Evolutionary conservation across 495 filamentous ascomycete genomes (phyloP).

Genomic region (Lophiotrema nucula): DNA sequence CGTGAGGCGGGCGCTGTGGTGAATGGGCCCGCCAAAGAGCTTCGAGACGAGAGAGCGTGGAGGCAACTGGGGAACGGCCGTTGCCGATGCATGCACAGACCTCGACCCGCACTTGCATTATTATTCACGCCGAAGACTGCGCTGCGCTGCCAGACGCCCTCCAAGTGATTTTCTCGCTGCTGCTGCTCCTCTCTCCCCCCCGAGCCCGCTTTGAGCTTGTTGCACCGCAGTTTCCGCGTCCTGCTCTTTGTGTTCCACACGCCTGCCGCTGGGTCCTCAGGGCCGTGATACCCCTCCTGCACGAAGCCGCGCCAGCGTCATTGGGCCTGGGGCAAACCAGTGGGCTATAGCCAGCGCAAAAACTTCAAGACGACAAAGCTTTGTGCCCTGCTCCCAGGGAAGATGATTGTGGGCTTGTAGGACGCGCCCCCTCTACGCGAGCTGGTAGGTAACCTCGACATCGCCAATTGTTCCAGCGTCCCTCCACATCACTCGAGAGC

Average conservation of each 20-base stretch:
- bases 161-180: not conserved
- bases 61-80: too few species aligned
- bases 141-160: too few species aligned
- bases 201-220: conserved; percentile 7
- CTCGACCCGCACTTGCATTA: too few species aligned
- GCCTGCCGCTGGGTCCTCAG: not conserved
- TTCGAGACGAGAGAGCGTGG: too few species aligned
- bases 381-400: not conserved
- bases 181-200: not conserved
- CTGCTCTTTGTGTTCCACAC: conserved; percentile 3
- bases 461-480: conserved; percentile 17
- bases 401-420: conserved; percentile 32
- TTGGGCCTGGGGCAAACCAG: conserved; percentile 30
- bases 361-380: conserved; percentile 11
- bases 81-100: too few species aligned
- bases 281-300: conserved; percentile 24
- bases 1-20: too few species aligned
- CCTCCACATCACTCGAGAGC: not conserved
- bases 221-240: conserved; percentile 17
- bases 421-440: conserved; percentile 24
- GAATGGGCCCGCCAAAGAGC: too few species aligned
- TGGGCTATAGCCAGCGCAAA: conserved; percentile 14
- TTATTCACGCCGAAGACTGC: not conserved
- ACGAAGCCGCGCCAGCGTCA: conserved; percentile 31
- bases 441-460: conserved; percentile 28